Percentiles rank a stretch among this genome's conserved stretches.
Conservation (phyloP, 1,284 basidiomycete species). For the Microstroma glucosiphilum region DNA sequence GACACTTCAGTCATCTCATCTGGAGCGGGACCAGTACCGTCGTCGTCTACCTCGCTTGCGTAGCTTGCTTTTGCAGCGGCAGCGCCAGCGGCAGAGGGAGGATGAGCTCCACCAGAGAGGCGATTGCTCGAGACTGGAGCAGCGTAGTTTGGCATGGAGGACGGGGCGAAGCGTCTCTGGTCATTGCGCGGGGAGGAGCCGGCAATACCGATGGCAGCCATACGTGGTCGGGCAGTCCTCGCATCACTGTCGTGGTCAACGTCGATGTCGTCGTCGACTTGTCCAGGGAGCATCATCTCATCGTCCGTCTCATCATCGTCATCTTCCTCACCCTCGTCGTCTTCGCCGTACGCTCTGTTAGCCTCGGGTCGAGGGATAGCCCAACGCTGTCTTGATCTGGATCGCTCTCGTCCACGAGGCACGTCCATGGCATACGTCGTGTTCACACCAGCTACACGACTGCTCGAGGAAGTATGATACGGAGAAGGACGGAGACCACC, state of each 20-base stretch:
- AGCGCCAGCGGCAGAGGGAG: background rate
- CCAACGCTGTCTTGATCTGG: background rate
- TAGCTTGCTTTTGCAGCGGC: background rate
- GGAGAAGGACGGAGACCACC: slow-evolving; percentile 7
- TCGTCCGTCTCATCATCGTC: slow-evolving; percentile 50
- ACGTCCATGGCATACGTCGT: background rate
- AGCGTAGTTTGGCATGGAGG: background rate
- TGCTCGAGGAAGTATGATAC: background rate
- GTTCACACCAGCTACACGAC: background rate
- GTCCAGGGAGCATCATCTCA: slow-evolving; percentile 29
- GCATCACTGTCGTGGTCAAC: slow-evolving; percentile 42
- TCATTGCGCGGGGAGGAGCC: background rate
- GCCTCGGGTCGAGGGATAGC: background rate
- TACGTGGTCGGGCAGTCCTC: slow-evolving; percentile 17
- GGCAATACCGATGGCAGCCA: slow-evolving; percentile 11
- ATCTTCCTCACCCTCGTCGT: slow-evolving; percentile 11
- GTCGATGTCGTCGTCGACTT: slow-evolving; percentile 30
- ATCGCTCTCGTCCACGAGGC: background rate
- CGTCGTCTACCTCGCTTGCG: slow-evolving; percentile 10
- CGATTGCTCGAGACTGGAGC: background rate
- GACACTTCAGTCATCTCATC: slow-evolving; percentile 45
- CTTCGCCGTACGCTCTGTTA: background rate
- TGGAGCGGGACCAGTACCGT: slow-evolving; percentile 10
- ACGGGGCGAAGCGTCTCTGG: background rate
- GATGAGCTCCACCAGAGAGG: background rate